Evolutionary conservation across 2,329 filamentous ascomycete species (phyloP).

Genomic region (Helminthosporium solani): DNA sequence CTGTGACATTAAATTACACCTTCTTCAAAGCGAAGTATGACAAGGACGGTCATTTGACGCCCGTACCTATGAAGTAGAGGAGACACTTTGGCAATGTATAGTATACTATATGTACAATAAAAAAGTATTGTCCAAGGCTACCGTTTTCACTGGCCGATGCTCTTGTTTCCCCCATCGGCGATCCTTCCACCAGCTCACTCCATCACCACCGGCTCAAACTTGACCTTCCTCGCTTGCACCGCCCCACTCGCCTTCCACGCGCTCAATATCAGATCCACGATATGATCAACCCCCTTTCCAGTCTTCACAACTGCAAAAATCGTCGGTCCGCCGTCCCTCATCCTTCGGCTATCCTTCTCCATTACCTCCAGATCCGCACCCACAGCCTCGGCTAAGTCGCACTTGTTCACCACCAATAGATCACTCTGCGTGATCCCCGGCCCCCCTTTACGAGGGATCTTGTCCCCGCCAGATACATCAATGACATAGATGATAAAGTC

Average conservation of each 20-base stretch:
- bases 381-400: conserved; percentile 84
- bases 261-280: conserved; percentile 82
- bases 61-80: conserved; percentile 48
- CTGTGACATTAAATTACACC: conserved; percentile 93
- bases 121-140: too few species aligned
- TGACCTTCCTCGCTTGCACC: conserved; percentile 37
- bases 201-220: conserved; percentile 37
- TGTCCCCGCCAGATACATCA: conserved; percentile 93
- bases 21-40: conserved; percentile 96
- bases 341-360: conserved; percentile 91
- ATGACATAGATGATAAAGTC: conserved; percentile 99
- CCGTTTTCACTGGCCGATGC: too few species aligned
- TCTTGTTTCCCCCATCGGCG: too few species aligned
- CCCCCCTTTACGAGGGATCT: conserved; percentile 92
- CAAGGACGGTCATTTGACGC: conserved; percentile 70
- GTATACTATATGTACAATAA: too few species aligned
- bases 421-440: conserved; percentile 97
- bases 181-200: too few species aligned
- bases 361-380: conserved; percentile 90
- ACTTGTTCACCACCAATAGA: conserved; percentile 93
- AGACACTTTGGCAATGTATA: neutral
- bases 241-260: conserved; percentile 92
- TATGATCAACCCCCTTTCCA: conserved; percentile 78
- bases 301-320: conserved; percentile 98
- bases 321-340: conserved; percentile 90